Percentiles rank a stretch among this genome's conserved stretches.
phyloP scores from a whole-genome alignment of 1,139 yeast genomes.

The Kurtzmaniella quercitrusa region DNA sequence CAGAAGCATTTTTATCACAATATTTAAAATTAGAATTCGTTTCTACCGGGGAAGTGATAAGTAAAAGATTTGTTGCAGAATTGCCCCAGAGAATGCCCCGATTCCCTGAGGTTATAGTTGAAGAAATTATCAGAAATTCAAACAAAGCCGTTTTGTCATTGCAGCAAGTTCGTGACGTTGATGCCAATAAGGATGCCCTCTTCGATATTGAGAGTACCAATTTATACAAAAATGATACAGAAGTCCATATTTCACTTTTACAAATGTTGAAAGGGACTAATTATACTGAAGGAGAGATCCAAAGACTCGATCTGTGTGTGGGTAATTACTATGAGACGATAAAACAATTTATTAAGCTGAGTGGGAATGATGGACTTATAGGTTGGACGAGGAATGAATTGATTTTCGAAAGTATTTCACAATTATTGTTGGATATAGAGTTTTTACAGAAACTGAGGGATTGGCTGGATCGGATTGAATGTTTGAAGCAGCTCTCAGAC shows the following conservation, averaged over 20 bases:
- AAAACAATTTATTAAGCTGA: slow-evolving; percentile 4
- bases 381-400: slow-evolving; percentile 20
- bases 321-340: background rate
- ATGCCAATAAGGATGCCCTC: slow-evolving; percentile 10
- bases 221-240: slow-evolving; percentile 22
- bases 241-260: slow-evolving; percentile 1
- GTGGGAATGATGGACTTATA: slow-evolving; percentile 12
- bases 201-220: slow-evolving; percentile 33
- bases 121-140: background rate
- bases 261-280: background rate
- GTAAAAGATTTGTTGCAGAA: background rate
- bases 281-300: background rate
- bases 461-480: background rate
- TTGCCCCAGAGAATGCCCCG: background rate
- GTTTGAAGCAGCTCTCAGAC: background rate
- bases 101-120: background rate
- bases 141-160: background rate
- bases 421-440: slow-evolving; percentile 6
- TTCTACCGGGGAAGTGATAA: background rate
- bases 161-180: background rate
- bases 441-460: background rate
- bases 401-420: slow-evolving; percentile 9
- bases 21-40: slow-evolving; percentile 14
- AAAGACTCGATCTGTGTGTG: slow-evolving; percentile 3
- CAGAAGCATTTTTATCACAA: slow-evolving; percentile 29